These are phyloP conservation scores for Lachnellula subtilissima DNA, from an alignment of 2,329 filamentous ascomycete genomes.

Conservation along the genomic window DNA sequence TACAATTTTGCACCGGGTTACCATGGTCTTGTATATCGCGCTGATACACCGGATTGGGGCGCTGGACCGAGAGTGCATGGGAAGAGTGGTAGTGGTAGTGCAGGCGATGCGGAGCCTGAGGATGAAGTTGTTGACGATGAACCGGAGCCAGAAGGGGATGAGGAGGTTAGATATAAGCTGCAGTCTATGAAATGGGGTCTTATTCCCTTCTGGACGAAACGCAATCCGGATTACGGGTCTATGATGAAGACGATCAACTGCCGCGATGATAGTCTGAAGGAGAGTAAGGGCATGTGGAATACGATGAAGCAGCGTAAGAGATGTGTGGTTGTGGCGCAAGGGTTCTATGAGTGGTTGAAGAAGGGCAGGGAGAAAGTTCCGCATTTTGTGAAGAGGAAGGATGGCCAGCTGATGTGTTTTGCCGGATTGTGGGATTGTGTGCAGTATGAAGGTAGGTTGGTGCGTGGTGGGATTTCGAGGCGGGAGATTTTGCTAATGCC, in stretches of 20 bases:
- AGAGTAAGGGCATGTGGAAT: constrained; percentile 81
- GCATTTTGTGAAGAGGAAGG: constrained; percentile 75
- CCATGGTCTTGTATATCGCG: constrained; percentile 79
- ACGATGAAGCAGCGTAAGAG: constrained; percentile 86
- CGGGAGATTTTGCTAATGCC: constrained; percentile 5
- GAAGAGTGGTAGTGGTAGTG: constrained; percentile 9
- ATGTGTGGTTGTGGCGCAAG: constrained; percentile 82
- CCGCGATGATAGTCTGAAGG: constrained; percentile 76
- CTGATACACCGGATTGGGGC: constrained; percentile 61
- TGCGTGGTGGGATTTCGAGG: background rate
- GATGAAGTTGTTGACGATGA: constrained; percentile 19
- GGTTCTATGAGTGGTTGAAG: constrained; percentile 96
- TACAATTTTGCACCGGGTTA: constrained; percentile 94
- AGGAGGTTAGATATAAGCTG: constrained; percentile 64
- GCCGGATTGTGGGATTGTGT: constrained; percentile 91
- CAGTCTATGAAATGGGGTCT: constrained; percentile 97
- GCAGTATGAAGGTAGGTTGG: constrained; percentile 61
- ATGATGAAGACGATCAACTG: constrained; percentile 93
- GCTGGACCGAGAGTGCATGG: constrained; percentile 36
- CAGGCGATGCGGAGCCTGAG: constrained; percentile 21
- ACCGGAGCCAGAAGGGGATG: constrained; percentile 13
- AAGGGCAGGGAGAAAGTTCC: constrained; percentile 78
- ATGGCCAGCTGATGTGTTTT: constrained; percentile 76
- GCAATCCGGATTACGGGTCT: constrained; percentile 69
- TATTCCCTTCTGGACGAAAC: constrained; percentile 88